A percentile compares a stretch with the other conserved stretches of the same genome.
These are phyloP conservation scores for Yamadazyma membranifaciens DNA, from an alignment of 1,139 yeast species.

Conservation along the genomic window DNA sequence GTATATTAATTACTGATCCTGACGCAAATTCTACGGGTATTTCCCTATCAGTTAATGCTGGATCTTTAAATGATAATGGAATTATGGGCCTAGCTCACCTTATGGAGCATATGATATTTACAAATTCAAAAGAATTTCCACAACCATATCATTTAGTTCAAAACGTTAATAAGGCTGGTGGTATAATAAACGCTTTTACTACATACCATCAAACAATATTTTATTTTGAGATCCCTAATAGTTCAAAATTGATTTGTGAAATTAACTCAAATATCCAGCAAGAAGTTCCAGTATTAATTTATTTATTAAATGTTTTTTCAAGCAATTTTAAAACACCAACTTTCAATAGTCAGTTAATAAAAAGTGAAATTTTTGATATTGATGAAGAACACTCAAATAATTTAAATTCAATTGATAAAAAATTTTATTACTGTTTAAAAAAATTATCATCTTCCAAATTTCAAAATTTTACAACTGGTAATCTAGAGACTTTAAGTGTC, in stretches of 20 bases:
- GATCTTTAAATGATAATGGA: constrained; percentile 62
- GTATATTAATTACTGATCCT: constrained; percentile 59
- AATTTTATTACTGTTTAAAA: constrained; percentile 58
- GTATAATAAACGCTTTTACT: constrained; percentile 63
- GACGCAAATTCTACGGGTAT: constrained; percentile 41
- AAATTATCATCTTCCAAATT: constrained; percentile 44
- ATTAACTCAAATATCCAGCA: constrained; percentile 10
- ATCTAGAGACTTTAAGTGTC: constrained; percentile 26
- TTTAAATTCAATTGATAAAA: constrained; percentile 37
- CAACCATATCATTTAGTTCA: constrained; percentile 45
- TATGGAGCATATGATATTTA: constrained; percentile 66
- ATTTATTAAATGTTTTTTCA: constrained; percentile 48
- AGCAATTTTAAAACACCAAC: constrained; percentile 50
- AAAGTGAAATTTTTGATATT: constrained; percentile 55
- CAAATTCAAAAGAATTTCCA: constrained; percentile 57
- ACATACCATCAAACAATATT: constrained; percentile 63
- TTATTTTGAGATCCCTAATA: constrained; percentile 57
- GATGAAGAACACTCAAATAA: constrained; percentile 65
- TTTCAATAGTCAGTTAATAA: constrained; percentile 40
- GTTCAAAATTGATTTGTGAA: constrained; percentile 10
- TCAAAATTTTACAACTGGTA: constrained; percentile 48
- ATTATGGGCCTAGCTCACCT: constrained; percentile 66
- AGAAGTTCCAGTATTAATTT: constrained; percentile 38
- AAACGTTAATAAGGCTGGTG: constrained; percentile 46
- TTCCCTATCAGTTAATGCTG: constrained; percentile 54